Percentiles rank a stretch among this genome's conserved stretches.
Evolutionary conservation across 129 eudicot genomes (phyloP).

Genomic region (Centella asiatica): DNA sequence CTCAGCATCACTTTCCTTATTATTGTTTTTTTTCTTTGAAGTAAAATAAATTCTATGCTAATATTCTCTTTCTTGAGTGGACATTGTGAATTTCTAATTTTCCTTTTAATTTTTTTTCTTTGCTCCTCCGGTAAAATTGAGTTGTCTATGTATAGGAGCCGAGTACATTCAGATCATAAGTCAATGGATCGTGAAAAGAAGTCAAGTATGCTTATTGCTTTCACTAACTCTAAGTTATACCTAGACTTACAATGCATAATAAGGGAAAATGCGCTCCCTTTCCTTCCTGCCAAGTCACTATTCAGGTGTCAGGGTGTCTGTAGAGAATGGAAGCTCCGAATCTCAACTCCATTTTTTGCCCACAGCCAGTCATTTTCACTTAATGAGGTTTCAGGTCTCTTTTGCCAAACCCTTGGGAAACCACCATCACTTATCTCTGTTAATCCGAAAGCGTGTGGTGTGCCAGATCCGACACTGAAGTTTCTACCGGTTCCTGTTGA

Average conservation of each 20-base stretch:
- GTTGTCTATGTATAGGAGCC: constrained; percentile 20
- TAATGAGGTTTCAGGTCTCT: constrained; percentile 29
- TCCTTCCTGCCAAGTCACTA: constrained; percentile 63
- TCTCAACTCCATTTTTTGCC: constrained; percentile 44
- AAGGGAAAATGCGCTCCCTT: constrained; percentile 45
- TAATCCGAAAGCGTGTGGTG: constrained; percentile 43
- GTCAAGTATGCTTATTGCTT: constrained; percentile 15
- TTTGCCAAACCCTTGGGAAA: constrained; percentile 22
- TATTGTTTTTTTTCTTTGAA: no score
- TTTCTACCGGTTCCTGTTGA: constrained; percentile 51
- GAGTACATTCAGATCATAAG: constrained; percentile 9
- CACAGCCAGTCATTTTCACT: constrained; percentile 49
- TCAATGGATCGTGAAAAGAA: constrained; percentile 35
- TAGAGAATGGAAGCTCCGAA: constrained; percentile 46
- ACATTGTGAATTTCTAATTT: background rate
- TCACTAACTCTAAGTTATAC: constrained; percentile 30
- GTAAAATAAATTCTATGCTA: background rate
- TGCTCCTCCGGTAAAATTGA: background rate
- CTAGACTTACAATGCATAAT: constrained; percentile 44
- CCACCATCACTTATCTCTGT: constrained; percentile 34
- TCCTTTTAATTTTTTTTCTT: background rate
- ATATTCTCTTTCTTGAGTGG: background rate
- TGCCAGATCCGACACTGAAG: constrained; percentile 44
- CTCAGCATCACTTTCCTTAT: no score
- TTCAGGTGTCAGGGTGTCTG: constrained; percentile 38